These are phyloP conservation scores for Cenococcum geophilum DNA, from an alignment of 495 filamentous ascomycete species.

Conservation along the genomic window DNA sequence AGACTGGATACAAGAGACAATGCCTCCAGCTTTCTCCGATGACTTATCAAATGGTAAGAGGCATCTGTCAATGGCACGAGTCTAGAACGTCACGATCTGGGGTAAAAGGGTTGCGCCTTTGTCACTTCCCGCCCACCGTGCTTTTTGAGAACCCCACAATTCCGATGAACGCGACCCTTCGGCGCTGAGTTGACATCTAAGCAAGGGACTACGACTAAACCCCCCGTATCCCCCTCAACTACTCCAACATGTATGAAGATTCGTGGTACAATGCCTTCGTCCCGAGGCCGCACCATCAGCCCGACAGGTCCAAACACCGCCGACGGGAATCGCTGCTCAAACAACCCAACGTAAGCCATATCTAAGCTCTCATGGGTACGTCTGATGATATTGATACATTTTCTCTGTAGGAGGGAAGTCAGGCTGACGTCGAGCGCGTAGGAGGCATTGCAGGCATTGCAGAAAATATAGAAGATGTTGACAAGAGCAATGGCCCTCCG, in stretches of 20 bases:
- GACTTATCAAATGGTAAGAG: no score
- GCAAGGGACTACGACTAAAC: no score
- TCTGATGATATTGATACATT: conserved; percentile 37
- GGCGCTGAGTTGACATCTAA: no score
- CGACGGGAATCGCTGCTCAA: conserved; percentile 61
- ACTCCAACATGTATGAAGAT: conserved; percentile 62
- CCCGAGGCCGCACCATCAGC: conserved; percentile 46
- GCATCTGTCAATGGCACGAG: no score
- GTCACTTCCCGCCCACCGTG: neutral
- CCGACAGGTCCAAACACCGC: conserved; percentile 47
- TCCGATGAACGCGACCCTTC: conserved; percentile 7
- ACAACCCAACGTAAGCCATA: conserved; percentile 56
- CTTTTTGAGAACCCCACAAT: no score
- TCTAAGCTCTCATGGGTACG: conserved; percentile 23
- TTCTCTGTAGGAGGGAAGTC: conserved; percentile 38
- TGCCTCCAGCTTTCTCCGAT: no score
- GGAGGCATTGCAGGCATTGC: conserved; percentile 42
- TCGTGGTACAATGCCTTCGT: conserved; percentile 63
- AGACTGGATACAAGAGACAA: no score
- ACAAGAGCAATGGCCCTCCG: conserved; percentile 50
- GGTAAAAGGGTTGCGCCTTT: neutral
- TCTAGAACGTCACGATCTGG: no score
- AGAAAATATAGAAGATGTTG: conserved; percentile 50
- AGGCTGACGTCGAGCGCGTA: conserved; percentile 42
- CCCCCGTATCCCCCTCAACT: neutral